Percentiles rank a stretch among this genome's conserved stretches.
Evolutionary conservation across 2,329 filamentous ascomycete species (phyloP).

Genomic region (Colletotrichum filicis): DNA sequence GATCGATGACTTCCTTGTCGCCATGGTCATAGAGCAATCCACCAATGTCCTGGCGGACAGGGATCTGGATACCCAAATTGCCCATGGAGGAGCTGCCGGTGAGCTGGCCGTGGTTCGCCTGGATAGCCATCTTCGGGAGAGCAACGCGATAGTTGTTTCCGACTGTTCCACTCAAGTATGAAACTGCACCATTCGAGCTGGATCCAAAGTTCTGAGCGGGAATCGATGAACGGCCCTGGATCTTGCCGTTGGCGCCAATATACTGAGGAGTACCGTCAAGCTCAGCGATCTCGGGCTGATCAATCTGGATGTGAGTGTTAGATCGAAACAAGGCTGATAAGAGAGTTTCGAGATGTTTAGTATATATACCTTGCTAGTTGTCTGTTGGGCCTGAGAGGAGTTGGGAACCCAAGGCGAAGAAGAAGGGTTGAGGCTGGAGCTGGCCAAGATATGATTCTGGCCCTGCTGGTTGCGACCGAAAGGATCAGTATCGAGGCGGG

Average conservation of each 20-base stretch:
- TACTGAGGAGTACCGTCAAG: not conserved
- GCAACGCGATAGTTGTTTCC: not conserved
- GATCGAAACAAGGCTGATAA: too few species aligned
- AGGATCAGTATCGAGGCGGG: constrained; percentile 3
- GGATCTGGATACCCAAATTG: not conserved
- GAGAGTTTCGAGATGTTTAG: not conserved
- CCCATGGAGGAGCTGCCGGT: constrained; percentile 26
- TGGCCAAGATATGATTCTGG: not conserved
- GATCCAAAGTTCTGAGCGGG: not conserved
- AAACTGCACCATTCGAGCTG: not conserved
- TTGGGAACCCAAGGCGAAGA: constrained; percentile 30
- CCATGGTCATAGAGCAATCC: not conserved
- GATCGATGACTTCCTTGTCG: not conserved
- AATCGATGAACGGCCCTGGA: not conserved
- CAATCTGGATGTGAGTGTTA: not conserved
- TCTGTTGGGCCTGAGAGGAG: not conserved
- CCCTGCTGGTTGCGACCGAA: not conserved
- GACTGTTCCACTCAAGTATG: not conserved
- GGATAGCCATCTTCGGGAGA: not conserved
- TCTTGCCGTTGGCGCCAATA: not conserved
- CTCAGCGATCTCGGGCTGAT: constrained; percentile 4
- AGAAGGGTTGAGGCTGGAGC: constrained; percentile 28
- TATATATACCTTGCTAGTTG: not conserved
- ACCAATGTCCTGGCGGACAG: constrained; percentile 2
- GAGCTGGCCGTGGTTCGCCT: constrained; percentile 7